Evolutionary conservation across 306 rosid species (phyloP).

Genomic region (Sicyos baderoa): DNA sequence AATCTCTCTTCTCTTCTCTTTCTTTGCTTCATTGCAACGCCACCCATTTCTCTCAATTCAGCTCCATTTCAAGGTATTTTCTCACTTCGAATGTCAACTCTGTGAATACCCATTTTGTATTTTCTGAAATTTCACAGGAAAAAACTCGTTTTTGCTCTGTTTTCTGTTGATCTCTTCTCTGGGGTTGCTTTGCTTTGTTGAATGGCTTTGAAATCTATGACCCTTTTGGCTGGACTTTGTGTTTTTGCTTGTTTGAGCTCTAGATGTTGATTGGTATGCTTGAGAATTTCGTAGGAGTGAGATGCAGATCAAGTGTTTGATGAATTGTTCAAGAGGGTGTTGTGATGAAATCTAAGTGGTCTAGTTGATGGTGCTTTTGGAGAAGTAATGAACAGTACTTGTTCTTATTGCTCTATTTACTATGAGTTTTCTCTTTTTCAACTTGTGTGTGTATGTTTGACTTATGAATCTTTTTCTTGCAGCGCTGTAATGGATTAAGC

Average conservation of each 20-base stretch:
- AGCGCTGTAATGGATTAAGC: constrained; percentile 53
- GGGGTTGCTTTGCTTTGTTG: constrained; percentile 17
- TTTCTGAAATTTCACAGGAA: neutral
- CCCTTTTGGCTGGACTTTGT: constrained; percentile 6
- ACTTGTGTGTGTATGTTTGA: neutral
- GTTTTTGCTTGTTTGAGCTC: neutral
- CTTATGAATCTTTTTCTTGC: constrained; percentile 20
- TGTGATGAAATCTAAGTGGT: neutral
- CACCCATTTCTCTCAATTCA: neutral
- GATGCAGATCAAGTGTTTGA: constrained; percentile 15
- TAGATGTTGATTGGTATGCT: neutral
- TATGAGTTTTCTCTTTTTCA: neutral
- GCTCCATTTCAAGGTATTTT: constrained; percentile 2
- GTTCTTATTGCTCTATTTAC: neutral
- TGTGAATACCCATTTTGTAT: constrained; percentile 7
- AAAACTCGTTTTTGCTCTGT: neutral
- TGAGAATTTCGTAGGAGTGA: neutral
- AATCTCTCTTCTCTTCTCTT: neutral
- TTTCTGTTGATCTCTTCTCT: constrained; percentile 18
- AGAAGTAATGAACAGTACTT: constrained; percentile 5
- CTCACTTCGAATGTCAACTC: constrained; percentile 10
- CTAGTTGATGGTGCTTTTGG: neutral
- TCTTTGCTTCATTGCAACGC: constrained; percentile 11
- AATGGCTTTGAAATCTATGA: neutral
- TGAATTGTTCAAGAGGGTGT: neutral